A percentile compares a stretch with the other conserved stretches of the same genome.
These are phyloP conservation scores for Quercus glauca DNA, from an alignment of 306 rosid genomes.

Conservation along the genomic window DNA sequence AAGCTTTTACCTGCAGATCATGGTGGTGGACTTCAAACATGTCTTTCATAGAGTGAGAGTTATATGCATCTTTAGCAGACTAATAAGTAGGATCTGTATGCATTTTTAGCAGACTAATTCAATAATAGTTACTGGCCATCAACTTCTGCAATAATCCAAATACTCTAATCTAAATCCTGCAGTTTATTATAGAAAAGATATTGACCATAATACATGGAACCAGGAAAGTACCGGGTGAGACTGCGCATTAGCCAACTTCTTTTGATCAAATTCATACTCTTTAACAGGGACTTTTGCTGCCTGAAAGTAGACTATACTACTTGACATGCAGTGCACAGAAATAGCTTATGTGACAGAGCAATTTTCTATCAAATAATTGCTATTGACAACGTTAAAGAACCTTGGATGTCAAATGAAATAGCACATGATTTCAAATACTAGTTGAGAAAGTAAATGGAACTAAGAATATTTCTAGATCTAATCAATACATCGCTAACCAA, in stretches of 20 bases:
- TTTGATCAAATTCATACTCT: conserved; percentile 45
- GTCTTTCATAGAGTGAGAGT: conserved; percentile 94
- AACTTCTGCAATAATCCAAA: conserved; percentile 50
- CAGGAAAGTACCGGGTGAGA: too few relatives aligned
- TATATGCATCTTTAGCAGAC: conserved; percentile 58
- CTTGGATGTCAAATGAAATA: background rate
- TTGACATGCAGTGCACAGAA: too few relatives aligned
- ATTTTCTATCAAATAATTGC: conserved; percentile 13
- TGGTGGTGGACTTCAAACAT: conserved; percentile 85
- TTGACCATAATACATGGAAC: too few relatives aligned
- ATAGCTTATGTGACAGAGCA: background rate
- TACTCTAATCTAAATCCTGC: too few relatives aligned
- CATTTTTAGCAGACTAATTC: conserved; percentile 55
- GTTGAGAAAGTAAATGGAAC: background rate
- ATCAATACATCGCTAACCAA: background rate
- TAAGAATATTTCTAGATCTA: background rate
- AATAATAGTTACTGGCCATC: conserved; percentile 69
- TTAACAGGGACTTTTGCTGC: conserved; percentile 89
- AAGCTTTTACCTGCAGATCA: conserved; percentile 64
- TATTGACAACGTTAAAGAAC: background rate
- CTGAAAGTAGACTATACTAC: conserved; percentile 34
- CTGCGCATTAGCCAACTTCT: too few relatives aligned
- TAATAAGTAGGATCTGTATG: too few relatives aligned
- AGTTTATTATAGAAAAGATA: too few relatives aligned
- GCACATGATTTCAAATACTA: background rate